Percentiles rank a stretch among this genome's conserved stretches.
Evolutionary conservation across 805 yeast genomes (phyloP).

Genomic region (Ogataea haglerorum): DNA sequence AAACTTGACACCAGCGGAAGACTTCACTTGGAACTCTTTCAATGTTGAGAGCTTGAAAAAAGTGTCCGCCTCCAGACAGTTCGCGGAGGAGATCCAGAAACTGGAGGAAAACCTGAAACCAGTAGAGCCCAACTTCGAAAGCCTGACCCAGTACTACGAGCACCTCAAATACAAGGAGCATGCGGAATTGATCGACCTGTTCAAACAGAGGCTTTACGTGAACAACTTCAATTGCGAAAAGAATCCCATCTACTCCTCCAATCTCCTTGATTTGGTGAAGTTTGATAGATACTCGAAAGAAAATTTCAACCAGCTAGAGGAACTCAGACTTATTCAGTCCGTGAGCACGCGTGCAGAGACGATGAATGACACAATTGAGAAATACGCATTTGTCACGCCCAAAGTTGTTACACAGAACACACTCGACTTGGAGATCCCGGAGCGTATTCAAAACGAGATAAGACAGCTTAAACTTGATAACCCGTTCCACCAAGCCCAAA

Average conservation of each 20-base stretch:
- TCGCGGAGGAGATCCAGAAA: conserved; percentile 42
- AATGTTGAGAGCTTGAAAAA: conserved; percentile 41
- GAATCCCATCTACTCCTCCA: conserved; percentile 65
- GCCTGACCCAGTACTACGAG: conserved; percentile 58
- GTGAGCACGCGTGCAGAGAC: conserved; percentile 36
- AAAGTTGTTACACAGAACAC: conserved; percentile 74
- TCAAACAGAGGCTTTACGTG: conserved; percentile 56
- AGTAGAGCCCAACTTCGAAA: conserved; percentile 32
- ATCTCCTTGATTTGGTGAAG: conserved; percentile 44
- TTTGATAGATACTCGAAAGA: conserved; percentile 29
- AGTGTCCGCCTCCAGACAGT: conserved; percentile 45
- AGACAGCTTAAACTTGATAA: conserved; percentile 32
- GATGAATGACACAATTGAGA: conserved; percentile 56
- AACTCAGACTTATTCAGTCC: conserved; percentile 39
- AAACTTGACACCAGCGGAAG: conserved; percentile 54
- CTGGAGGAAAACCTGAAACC: conserved; percentile 38
- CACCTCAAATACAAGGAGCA: conserved; percentile 52
- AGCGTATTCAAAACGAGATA: conserved; percentile 30
- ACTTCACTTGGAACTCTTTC: conserved; percentile 44
- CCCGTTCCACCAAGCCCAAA: conserved; percentile 80
- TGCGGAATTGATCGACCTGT: conserved; percentile 45
- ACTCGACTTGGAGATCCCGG: conserved; percentile 49
- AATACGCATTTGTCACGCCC: conserved; percentile 86
- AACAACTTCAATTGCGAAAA: conserved; percentile 64
- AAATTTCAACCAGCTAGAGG: conserved; percentile 26